Evolutionary conservation across 2,329 filamentous ascomycete species (phyloP), one percentile per base, ranked within the genome.

Genomic region (Sporothrix dimorphospora): DNA sequence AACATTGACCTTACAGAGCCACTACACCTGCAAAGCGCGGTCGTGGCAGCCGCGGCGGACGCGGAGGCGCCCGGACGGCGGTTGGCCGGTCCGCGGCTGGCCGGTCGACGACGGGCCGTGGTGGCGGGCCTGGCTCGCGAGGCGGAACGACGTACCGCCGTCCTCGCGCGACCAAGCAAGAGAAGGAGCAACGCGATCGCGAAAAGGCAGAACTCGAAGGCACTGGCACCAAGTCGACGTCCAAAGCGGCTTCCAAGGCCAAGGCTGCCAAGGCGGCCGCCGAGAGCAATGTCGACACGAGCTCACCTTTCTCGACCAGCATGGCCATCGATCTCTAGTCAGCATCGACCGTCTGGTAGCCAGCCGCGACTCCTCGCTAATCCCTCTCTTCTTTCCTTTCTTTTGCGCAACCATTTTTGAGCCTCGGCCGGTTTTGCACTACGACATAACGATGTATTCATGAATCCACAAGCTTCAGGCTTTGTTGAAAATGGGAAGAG

Each of bases 101-200:
- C 3, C 71, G 68, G 7, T 40, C 81, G 12, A 38, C 66, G 19
- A 40, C 57, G 16, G 66, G 55, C 9, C 66, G 67, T 45, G 61
- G 59, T 12, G 81, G 81, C 21, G 86, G 85, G 6, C 89, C 91
- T 11, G 91, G 91, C n/a, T 93, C 92, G 47, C 88, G 93, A 55
- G 92, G 92, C 69, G 92, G 92, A 59, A 86, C 88, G 12, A 90
- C 91, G 0, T 88, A 91, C 24, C 87, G 94, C 76, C 97, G 97
- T 81, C 93, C 94, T 69, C 90, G 94, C 55, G 91, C 94, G 76
- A 96, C 92, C 51, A 97, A 97, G 80, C 91, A 92, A 49, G 92
- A 95, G 79, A 92, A 93, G 77, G 91, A 92, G 74, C 89, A 91
- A 78, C 90, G 93, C 81, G 93, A 97, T 77, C 88, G 89, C 59